Percentiles rank a stretch among this genome's conserved stretches.
Conservation (phyloP, 108 stramenopile genomes). For the Asterionellopsis glacialis region DNA sequence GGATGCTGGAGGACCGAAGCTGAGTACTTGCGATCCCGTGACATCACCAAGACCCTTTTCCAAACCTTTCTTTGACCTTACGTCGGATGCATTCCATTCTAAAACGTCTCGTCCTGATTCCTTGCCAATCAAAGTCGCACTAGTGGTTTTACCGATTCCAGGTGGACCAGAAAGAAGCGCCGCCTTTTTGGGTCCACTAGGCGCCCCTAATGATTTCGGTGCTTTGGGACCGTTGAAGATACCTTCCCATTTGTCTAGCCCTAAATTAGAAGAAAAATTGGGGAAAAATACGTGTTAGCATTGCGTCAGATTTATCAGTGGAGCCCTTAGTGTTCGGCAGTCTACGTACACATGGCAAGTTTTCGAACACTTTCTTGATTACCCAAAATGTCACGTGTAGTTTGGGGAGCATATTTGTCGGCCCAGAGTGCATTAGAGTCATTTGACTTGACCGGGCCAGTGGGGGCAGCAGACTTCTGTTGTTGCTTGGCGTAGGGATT, state of each 20-base stretch:
- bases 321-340: too few relatives aligned
- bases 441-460: not conserved
- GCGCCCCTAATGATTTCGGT: conserved; percentile 38
- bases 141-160: conserved; percentile 94
- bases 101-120: conserved; percentile 85
- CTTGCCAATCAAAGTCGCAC: conserved; percentile 82
- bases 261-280: not conserved
- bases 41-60: conserved; percentile 66
- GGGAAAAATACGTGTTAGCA: not conserved
- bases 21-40: conserved; percentile 66
- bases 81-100: conserved; percentile 97
- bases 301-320: not conserved
- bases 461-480: not conserved
- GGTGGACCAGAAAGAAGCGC: conserved; percentile 96
- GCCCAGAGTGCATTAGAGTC: conserved; percentile 71
- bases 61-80: conserved; percentile 83
- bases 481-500: conserved; percentile 1
- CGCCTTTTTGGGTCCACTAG: conserved; percentile 72
- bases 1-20: conserved; percentile 24
- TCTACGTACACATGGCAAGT: conserved; percentile 25
- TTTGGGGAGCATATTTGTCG: conserved; percentile 85
- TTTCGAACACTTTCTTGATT: conserved; percentile 64
- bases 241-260: conserved; percentile 83
- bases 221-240: conserved; percentile 53
- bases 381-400: conserved; percentile 67